Evolutionary conservation across 768 basidiomycete species (phyloP), one percentile per base, ranked within the genome.

Genomic region (Peribolospora kevripleyi): DNA sequence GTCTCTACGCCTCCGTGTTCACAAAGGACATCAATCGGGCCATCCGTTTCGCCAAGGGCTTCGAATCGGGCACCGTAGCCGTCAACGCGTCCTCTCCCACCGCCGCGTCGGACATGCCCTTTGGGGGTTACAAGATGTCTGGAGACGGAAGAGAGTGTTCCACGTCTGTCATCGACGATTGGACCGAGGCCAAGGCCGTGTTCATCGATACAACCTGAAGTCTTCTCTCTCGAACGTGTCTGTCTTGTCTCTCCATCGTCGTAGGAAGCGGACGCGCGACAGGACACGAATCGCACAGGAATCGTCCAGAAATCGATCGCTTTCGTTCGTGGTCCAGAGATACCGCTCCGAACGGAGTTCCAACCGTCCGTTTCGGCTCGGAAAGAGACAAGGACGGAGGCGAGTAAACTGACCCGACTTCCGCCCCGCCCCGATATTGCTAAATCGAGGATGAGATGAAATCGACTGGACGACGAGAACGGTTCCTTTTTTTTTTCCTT

Each of bases 31-130:
- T 57, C 53, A 41, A 53, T 53, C 40, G 52, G 8, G 53, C 53
- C 14, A 14, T 57, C 8, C 52, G 56, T 13, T 53, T 57, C 10
- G 51, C 51, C 7, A 25, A 55, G 48, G 14, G 6, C 11, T 43
- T 57, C 39, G 52, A 57, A 48, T 3, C 45, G 13, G 56, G 56
- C 36, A 11, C 7, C 40, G 56, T 57, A 7, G 55, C 39, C 8
- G 46, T 59, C n/a, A 59, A 59, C 45, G 9, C 8, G 13, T 36
- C 47, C 13, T 7, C 47, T n/a, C 36, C 13, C 48, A 7, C 13
- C 37, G 25, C 50, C 10, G 6, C 39, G n/a, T 48, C 25, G 38
- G 58, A 58, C 43, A 53, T 59, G 42, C 58, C 58, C 7, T 59
- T 41, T 38, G 57, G 57, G 38, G 57, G 57, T n/a, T 6, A 9